These are phyloP conservation scores for Pilatotrama ljubarskyi DNA, from an alignment of 768 basidiomycete species.

Conservation along the genomic window DNA sequence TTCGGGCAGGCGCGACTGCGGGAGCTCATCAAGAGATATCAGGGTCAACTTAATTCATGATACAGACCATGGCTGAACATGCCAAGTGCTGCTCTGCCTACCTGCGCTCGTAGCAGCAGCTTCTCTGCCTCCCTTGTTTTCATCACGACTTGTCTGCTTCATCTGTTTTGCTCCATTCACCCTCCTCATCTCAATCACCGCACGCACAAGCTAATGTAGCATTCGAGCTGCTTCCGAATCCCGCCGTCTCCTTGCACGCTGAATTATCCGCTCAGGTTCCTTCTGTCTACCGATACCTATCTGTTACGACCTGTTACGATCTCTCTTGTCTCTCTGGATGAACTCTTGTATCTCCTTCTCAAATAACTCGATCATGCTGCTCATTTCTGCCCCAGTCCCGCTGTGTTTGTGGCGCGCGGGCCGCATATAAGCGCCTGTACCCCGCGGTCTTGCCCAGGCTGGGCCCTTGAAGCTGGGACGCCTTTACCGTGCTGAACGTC, in stretches of 20 bases:
- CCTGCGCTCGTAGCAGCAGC: too few species aligned
- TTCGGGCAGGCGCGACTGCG: slow-evolving; percentile 78
- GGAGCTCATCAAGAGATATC: slow-evolving; percentile 83
- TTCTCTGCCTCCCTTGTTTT: background rate
- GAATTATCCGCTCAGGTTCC: slow-evolving; percentile 15
- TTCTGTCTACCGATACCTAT: slow-evolving; percentile 9
- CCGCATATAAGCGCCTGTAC: too few species aligned
- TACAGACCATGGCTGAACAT: background rate
- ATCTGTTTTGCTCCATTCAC: background rate
- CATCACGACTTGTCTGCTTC: background rate
- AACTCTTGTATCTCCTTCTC: background rate
- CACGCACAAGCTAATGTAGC: background rate
- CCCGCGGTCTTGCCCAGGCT: too few species aligned
- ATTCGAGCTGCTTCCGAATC: background rate
- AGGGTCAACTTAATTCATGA: slow-evolving; percentile 37
- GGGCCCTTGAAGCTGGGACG: too few species aligned
- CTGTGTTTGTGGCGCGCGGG: too few species aligned
- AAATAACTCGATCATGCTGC: background rate
- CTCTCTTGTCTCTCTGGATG: slow-evolving; percentile 1
- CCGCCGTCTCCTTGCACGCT: background rate
- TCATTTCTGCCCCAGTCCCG: background rate
- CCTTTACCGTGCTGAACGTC: too few species aligned
- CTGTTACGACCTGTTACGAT: slow-evolving; percentile 19
- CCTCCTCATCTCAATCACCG: background rate
- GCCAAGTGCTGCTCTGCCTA: too few species aligned